Base-by-base conservation (phyloP, 23 red algal species). In the Cyanidiococcus yangmingshanensis region DNA sequence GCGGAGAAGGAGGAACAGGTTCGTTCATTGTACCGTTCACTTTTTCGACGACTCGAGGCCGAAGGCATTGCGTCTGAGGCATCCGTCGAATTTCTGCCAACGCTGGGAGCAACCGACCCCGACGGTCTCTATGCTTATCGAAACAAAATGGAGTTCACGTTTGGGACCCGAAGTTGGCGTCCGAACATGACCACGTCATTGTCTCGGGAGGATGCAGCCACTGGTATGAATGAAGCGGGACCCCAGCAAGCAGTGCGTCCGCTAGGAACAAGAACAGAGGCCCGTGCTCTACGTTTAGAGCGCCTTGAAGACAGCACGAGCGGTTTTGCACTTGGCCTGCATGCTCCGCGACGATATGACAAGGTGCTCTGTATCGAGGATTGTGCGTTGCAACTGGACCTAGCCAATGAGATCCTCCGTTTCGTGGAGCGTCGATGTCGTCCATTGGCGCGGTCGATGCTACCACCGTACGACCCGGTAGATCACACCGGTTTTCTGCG, bases 121-220 rank as follows among this genome's bases (percentile, higher is more conserved):
- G 37, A 41, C 37, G 57, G 74, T 31, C 57, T 85, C 27, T 86
- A 83, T 3, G 76, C 57, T 17, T 98, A 87, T 76, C 86, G 94
- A 0, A 98, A 98, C 58, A 98, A 98, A 67, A 98, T 98, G 94
- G 94, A 98, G 79, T 98, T 98, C 34, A 82, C 71, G 26, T 98
- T 89, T 74, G 94, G 94, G 15, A 82, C 82, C 21, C 75, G 75
- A 36, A 29, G 29, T 34, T 98, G 89, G 88, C 41, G 37, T 25
- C 37, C 57, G 76, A n/a, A 78, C 12, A 37, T 32, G 68, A 39
- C 32, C n/a, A 82, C 77, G 76, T 38, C 45, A 54, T 7, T 15
- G 12, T 7, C 7, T 54, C 7, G 45, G 12, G 45, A 21, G 21
- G 45, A 54, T 21, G 21, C 45, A 21, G 7, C 45, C 45, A 54